phyloP scores from a whole-genome alignment of 768 basidiomycete species.

The Kwoniella dejecticola region DNA sequence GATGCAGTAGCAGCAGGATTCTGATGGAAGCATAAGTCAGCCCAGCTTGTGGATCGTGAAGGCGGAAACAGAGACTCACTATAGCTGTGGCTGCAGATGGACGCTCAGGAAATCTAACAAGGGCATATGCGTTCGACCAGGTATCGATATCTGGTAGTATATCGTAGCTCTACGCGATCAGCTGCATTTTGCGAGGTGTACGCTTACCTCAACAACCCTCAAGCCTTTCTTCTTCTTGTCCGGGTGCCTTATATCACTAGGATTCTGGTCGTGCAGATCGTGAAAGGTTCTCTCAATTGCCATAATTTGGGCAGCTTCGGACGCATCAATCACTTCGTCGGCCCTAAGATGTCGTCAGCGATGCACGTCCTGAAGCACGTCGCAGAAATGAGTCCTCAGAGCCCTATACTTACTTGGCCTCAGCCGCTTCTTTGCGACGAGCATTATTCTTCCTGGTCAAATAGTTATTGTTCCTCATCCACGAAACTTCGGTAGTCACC shows the following conservation, averaged over 20 bases:
- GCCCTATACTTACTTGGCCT: slow-evolving; percentile 26
- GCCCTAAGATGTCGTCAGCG: slow-evolving; percentile 12
- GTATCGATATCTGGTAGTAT: slow-evolving; percentile 48
- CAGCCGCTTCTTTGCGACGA: slow-evolving; percentile 30
- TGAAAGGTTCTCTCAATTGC: slow-evolving; percentile 49
- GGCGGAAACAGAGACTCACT: slow-evolving; percentile 22
- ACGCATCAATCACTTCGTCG: slow-evolving; percentile 44
- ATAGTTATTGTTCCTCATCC: slow-evolving; percentile 92
- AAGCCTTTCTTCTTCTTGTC: slow-evolving; percentile 39
- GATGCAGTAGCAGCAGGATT: slow-evolving; percentile 32
- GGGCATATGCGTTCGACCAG: slow-evolving; percentile 41
- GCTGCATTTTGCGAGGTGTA: too few relatives aligned
- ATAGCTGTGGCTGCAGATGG: slow-evolving; percentile 41
- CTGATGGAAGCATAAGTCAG: not conserved
- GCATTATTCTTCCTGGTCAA: slow-evolving; percentile 57
- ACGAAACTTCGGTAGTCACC: slow-evolving; percentile 68
- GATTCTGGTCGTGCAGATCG: slow-evolving; percentile 25
- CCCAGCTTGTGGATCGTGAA: not conserved
- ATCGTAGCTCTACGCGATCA: slow-evolving; percentile 37
- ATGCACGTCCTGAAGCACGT: too few relatives aligned
- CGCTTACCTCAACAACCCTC: slow-evolving; percentile 45
- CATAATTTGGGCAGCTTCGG: slow-evolving; percentile 50
- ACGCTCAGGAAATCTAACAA: slow-evolving; percentile 48
- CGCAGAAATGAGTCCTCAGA: too few relatives aligned
- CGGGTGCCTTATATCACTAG: slow-evolving; percentile 33